Base-by-base conservation (phyloP, 2,329 filamentous ascomycete genomes). In the Bipolaris gigantea region DNA sequence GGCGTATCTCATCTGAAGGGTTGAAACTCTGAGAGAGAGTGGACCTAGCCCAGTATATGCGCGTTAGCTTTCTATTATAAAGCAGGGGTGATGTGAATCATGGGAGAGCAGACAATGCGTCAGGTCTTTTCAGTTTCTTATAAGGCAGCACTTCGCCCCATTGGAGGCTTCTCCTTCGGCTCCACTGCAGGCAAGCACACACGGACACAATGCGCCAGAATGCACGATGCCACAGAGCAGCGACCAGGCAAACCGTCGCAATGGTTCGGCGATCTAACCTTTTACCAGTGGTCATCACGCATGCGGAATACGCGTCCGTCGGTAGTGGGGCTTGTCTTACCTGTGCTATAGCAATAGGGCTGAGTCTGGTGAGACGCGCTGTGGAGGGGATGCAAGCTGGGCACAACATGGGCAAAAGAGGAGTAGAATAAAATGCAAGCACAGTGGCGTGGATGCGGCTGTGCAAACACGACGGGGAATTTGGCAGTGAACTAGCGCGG, bases 211-310 rank as follows among this genome's bases (percentile, higher is more conserved):
- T 40, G 32, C 46, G 36, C 48, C 23, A n/a, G 33, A 46, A 57
- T 57, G 55, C 49, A 43, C 34, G n/a, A 25, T 13, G 32, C 46
- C 50, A 32, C n/a, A 33, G 32, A 48, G 32, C 39, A 48, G 45
- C 13, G 39, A 5, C 52, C 45, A 61, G 53, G 58, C 50, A 53
- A 64, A 65, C 67, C 68, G 61, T 69, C 61, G 13, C 25, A 53
- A 55, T 50, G 23, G 35, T 45, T 45, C 5, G 21, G 60, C 65
- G 56, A 67, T 71, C 62, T 69, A 64, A 68, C 67, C 69, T 71
- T 71, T 71, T 70, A 70, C 67, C 68, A 69, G 50, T 56, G 55
- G 52, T 70, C 68, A 69, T 69, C 64, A 64, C 61, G 45, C 32
- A 18, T 50, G 44, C 21, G 10, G 36, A 18, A 38, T 35, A 36